These are phyloP conservation scores for Whalleya microplaca DNA, from an alignment of 2,329 filamentous ascomycete genomes.

Conservation along the genomic window DNA sequence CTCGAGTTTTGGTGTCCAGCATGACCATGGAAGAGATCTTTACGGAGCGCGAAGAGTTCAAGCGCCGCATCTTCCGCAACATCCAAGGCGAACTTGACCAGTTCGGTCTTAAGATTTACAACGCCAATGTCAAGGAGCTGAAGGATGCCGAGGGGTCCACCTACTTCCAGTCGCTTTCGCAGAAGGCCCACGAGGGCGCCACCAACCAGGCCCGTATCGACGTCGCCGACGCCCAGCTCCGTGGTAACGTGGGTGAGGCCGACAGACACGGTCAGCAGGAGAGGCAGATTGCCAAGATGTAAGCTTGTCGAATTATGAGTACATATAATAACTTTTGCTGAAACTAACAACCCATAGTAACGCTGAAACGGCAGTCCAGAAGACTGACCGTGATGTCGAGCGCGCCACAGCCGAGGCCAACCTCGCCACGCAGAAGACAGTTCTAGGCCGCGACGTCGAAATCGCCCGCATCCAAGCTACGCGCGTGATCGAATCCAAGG, in stretches of 20 bases:
- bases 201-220: conserved; percentile 76
- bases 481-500: conserved; percentile 72
- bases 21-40: conserved; percentile 97
- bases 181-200: conserved; percentile 84
- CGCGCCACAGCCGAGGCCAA: conserved; percentile 78
- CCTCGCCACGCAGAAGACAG: conserved; percentile 72
- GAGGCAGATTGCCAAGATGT: conserved; percentile 83
- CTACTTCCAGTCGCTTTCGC: conserved; percentile 81
- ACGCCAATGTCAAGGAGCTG: conserved; percentile 81
- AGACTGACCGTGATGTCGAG: conserved; percentile 83
- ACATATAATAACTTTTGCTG: no score
- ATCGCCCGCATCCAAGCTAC: conserved; percentile 75
- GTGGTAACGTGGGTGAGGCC: conserved; percentile 76
- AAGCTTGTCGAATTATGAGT: conserved; percentile 1
- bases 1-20: conserved; percentile 77
- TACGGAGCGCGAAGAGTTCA: conserved; percentile 75
- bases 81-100: conserved; percentile 80
- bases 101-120: conserved; percentile 77
- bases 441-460: conserved; percentile 73
- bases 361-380: conserved; percentile 77
- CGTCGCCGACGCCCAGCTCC: conserved; percentile 65
- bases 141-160: conserved; percentile 80
- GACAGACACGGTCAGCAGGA: conserved; percentile 80
- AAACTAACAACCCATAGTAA: conserved; percentile 19
- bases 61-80: conserved; percentile 73